These are phyloP conservation scores for Nemania sp. DNA, from an alignment of 2,329 filamentous ascomycete genomes.

Conservation along the genomic window DNA sequence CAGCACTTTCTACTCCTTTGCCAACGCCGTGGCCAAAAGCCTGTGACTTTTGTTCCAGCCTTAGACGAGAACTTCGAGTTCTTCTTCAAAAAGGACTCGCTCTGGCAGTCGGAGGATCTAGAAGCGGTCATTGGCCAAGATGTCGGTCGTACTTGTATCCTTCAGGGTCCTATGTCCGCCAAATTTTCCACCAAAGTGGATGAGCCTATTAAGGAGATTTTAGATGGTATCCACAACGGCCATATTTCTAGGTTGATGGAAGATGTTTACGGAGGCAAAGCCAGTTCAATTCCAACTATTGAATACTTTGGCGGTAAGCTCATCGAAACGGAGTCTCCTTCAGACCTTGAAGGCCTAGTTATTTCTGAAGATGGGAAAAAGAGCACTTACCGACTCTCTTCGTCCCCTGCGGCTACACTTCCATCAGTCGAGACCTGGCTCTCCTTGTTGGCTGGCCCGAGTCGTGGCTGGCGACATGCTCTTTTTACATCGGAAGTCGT, in stretches of 20 bases:
- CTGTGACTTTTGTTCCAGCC: slow-evolving; percentile 94
- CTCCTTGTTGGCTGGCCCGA: slow-evolving; percentile 84
- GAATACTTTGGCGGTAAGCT: slow-evolving; percentile 97
- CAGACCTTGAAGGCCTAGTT: slow-evolving; percentile 87
- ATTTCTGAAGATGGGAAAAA: slow-evolving; percentile 83
- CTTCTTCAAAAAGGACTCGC: slow-evolving; percentile 99
- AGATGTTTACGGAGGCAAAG: slow-evolving; percentile 83
- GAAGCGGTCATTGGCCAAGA: slow-evolving; percentile 97
- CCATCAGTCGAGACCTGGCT: slow-evolving; percentile 88
- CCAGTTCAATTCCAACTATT: slow-evolving; percentile 80
- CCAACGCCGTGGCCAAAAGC: slow-evolving; percentile 93
- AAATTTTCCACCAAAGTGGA: slow-evolving; percentile 91
- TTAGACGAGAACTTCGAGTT: slow-evolving; percentile 98
- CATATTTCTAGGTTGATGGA: slow-evolving; percentile 84
- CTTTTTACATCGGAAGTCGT: slow-evolving; percentile 94
- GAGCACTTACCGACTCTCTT: slow-evolving; percentile 85
- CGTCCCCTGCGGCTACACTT: slow-evolving; percentile 77
- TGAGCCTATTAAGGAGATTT: slow-evolving; percentile 93
- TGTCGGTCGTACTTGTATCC: slow-evolving; percentile 93
- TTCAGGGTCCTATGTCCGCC: slow-evolving; percentile 93
- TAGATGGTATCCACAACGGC: slow-evolving; percentile 88
- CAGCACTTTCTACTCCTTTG: slow-evolving; percentile 96
- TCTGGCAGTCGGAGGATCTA: slow-evolving; percentile 98
- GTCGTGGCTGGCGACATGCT: slow-evolving; percentile 93
- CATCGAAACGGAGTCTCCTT: slow-evolving; percentile 75